These are phyloP conservation scores for Verbascum thapsus DNA, from an alignment of 257 asterid species.

Conservation along the genomic window DNA sequence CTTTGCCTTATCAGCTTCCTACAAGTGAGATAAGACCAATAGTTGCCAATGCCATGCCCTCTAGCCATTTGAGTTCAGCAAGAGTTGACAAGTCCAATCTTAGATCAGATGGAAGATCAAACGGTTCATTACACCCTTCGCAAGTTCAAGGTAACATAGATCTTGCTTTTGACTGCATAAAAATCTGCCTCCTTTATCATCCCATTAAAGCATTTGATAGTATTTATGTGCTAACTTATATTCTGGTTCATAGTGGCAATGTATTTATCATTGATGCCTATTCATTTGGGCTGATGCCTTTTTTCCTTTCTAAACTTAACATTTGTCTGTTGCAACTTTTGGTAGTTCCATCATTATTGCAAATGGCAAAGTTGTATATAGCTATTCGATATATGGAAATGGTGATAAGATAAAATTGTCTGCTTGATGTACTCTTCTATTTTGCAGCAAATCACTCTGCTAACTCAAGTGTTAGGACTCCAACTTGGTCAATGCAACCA, in stretches of 20 bases:
- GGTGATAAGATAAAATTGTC: constrained; percentile 4
- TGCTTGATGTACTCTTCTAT: constrained; percentile 23
- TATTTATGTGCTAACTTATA: constrained; percentile 18
- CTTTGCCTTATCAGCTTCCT: constrained; percentile 85
- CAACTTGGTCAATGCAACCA: constrained; percentile 76
- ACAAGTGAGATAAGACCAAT: constrained; percentile 81
- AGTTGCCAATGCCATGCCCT: constrained; percentile 50
- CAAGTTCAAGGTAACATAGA: constrained; percentile 65
- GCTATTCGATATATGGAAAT: constrained; percentile 9
- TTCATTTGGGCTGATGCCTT: constrained; percentile 8
- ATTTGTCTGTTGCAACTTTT: not conserved
- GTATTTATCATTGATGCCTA: constrained; percentile 13
- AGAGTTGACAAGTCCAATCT: constrained; percentile 64
- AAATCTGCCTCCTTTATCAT: constrained; percentile 16
- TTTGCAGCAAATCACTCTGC: constrained; percentile 60
- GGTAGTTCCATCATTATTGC: constrained; percentile 1
- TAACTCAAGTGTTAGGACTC: constrained; percentile 53
- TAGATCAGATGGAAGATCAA: constrained; percentile 69
- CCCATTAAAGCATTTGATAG: not conserved
- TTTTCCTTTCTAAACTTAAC: constrained; percentile 4
- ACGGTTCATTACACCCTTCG: constrained; percentile 58
- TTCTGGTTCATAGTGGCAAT: constrained; percentile 21
- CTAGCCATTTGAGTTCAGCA: constrained; percentile 57
- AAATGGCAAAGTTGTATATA: constrained; percentile 13
- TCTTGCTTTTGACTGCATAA: constrained; percentile 15